Evolutionary conservation across 805 yeast genomes (phyloP).

Genomic region (Crinitomyces ghanaensis): DNA sequence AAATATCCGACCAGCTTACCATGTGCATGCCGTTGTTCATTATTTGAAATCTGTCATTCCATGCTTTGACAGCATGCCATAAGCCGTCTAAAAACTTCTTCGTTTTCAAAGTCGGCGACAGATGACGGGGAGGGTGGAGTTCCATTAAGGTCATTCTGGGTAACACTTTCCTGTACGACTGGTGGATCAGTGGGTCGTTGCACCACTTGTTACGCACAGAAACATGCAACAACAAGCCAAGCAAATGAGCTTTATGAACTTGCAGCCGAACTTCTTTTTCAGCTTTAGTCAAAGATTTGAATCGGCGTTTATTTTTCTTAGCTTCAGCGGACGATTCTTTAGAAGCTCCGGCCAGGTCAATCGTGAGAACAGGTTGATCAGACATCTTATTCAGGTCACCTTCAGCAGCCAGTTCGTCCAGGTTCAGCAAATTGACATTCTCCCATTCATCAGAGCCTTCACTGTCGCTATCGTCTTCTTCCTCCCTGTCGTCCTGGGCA

Average conservation of each 20-base stretch:
- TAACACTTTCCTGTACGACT: constrained; percentile 33
- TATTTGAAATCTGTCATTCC: constrained; percentile 46
- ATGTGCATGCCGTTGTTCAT: constrained; percentile 30
- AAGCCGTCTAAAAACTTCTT: constrained; percentile 68
- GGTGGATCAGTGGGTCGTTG: constrained; percentile 34
- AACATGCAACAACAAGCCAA: constrained; percentile 56
- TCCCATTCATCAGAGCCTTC: constrained; percentile 3
- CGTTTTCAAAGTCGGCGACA: constrained; percentile 39
- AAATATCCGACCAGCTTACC: constrained; percentile 40
- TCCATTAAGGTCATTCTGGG: constrained; percentile 38
- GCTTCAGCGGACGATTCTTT: no score
- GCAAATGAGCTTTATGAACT: constrained; percentile 49
- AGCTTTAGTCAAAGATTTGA: no score
- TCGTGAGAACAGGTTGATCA: no score
- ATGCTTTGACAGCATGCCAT: constrained; percentile 50
- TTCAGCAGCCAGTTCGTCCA: constrained; percentile 9
- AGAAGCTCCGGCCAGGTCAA: no score
- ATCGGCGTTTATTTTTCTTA: no score
- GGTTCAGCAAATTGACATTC: constrained; percentile 1
- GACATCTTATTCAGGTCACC: constrained; percentile 2
- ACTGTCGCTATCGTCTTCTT: constrained; percentile 1
- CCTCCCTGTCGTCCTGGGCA: neutral
- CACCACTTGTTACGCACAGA: constrained; percentile 66
- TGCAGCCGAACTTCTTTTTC: constrained; percentile 42
- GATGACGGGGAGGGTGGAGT: constrained; percentile 36